Percentiles rank a stretch among this genome's conserved stretches.
Evolutionary conservation across 2,329 filamentous ascomycete genomes (phyloP).

Genomic region (Zasmidium cellare): DNA sequence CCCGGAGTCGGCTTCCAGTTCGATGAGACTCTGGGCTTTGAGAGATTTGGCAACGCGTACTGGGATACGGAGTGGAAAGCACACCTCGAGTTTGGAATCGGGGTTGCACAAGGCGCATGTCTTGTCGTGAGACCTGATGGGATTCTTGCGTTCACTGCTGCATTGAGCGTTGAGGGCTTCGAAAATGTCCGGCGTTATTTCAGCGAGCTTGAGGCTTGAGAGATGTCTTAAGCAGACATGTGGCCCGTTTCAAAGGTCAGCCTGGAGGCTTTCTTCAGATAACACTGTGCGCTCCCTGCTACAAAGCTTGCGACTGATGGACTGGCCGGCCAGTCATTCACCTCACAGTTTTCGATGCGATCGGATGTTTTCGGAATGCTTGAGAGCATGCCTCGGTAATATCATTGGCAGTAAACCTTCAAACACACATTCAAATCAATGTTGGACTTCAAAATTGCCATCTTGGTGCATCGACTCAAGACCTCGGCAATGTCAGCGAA

Average conservation of each 20-base stretch:
- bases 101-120: slow-evolving; percentile 26
- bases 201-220: background rate
- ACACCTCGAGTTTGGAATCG: slow-evolving; percentile 36
- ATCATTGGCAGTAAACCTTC: background rate
- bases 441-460: background rate
- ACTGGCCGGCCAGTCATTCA: too few relatives aligned
- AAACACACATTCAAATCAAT: background rate
- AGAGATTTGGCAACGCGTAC: slow-evolving; percentile 36
- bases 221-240: background rate
- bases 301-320: too few relatives aligned
- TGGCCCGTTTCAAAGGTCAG: too few relatives aligned
- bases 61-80: slow-evolving; percentile 36
- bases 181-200: background rate
- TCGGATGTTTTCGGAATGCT: background rate
- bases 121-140: slow-evolving; percentile 37
- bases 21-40: slow-evolving; percentile 37
- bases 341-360: too few relatives aligned
- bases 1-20: slow-evolving; percentile 34
- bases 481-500: background rate
- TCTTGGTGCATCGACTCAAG: background rate
- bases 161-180: background rate
- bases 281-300: too few relatives aligned
- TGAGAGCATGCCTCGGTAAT: background rate
- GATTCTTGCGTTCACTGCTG: slow-evolving; percentile 8
- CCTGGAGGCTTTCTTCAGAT: too few relatives aligned